phyloP scores from a whole-genome alignment of 1,284 basidiomycete genomes.

The Ganoderma multipileum region DNA sequence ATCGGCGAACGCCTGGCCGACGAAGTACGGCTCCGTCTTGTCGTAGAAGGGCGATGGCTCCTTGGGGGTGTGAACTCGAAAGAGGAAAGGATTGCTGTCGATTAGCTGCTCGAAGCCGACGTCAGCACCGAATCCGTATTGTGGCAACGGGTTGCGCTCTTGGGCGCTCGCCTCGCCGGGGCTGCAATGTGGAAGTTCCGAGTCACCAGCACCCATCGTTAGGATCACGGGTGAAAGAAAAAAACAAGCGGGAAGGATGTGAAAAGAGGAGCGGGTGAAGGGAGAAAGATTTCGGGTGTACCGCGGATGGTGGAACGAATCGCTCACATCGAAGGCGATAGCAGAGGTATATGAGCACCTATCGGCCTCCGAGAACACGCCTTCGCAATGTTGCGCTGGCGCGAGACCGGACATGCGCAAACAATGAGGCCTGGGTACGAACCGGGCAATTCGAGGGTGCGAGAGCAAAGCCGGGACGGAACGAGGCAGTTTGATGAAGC shows the following conservation, averaged over 20 bases:
- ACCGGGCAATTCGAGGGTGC: constrained; percentile 25
- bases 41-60: constrained; percentile 58
- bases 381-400: constrained; percentile 28
- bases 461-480: constrained; percentile 15
- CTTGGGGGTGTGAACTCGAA: constrained; percentile 79
- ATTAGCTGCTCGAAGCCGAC: constrained; percentile 66
- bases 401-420: constrained; percentile 24
- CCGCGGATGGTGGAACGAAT: constrained; percentile 30
- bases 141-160: constrained; percentile 54
- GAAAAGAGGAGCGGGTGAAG: constrained; percentile 6
- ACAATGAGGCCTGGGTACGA: constrained; percentile 31
- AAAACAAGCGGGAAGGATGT: constrained; percentile 7
- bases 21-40: constrained; percentile 63
- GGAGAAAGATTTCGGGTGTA: constrained; percentile 12
- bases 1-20: constrained; percentile 63
- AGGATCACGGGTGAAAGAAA: constrained; percentile 8
- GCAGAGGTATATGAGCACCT: constrained; percentile 22
- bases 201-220: constrained; percentile 28
- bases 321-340: constrained; percentile 25
- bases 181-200: constrained; percentile 22
- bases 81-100: constrained; percentile 72
- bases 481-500: constrained; percentile 25
- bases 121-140: constrained; percentile 73
- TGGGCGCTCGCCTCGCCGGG: constrained; percentile 24
- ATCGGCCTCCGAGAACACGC: constrained; percentile 22